These are phyloP conservation scores for Trematosphaeria pertusa DNA, from an alignment of 2,329 filamentous ascomycete species.

Conservation along the genomic window DNA sequence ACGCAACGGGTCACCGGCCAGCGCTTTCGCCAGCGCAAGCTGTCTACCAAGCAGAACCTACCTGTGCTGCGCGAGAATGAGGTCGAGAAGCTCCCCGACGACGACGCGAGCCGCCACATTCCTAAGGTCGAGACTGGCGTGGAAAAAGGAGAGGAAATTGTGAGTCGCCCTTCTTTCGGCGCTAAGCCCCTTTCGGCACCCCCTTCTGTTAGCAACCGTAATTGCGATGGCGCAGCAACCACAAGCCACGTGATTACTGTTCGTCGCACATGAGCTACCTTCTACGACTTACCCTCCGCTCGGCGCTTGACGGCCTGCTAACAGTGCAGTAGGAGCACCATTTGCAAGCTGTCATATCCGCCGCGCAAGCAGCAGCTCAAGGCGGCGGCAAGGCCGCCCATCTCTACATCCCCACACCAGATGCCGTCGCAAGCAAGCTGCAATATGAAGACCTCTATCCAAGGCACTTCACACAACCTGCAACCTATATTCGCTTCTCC, in stretches of 20 bases:
- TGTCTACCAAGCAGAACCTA: slow-evolving; percentile 88
- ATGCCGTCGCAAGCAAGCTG: slow-evolving; percentile 68
- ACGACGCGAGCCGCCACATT: slow-evolving; percentile 80
- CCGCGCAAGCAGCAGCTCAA: slow-evolving; percentile 62
- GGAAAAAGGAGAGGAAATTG: slow-evolving; percentile 96
- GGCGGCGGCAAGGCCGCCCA: slow-evolving; percentile 67
- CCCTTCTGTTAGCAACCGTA: slow-evolving; percentile 11
- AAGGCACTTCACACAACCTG: slow-evolving; percentile 78
- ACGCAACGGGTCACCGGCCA: slow-evolving; percentile 50
- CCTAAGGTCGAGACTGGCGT: slow-evolving; percentile 93
- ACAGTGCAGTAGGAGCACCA: slow-evolving; percentile 78
- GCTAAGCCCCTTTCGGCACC: slow-evolving; percentile 40
- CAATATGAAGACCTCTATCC: slow-evolving; percentile 91
- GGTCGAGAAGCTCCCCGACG: slow-evolving; percentile 85
- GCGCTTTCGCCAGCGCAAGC: slow-evolving; percentile 85
- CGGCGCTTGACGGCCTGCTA: slow-evolving; percentile 22
- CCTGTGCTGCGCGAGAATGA: slow-evolving; percentile 88
- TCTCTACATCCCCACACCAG: slow-evolving; percentile 72
- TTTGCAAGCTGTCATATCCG: slow-evolving; percentile 83
- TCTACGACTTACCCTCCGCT: too few species aligned
- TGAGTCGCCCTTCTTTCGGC: slow-evolving; percentile 62
- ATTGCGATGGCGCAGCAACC: slow-evolving; percentile 2
- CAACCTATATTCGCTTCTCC: slow-evolving; percentile 96
- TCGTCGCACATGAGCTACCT: too few species aligned
- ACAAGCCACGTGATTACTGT: slow-evolving; percentile 10